Base-by-base conservation (phyloP, 805 yeast species). In the Candida koratica region DNA sequence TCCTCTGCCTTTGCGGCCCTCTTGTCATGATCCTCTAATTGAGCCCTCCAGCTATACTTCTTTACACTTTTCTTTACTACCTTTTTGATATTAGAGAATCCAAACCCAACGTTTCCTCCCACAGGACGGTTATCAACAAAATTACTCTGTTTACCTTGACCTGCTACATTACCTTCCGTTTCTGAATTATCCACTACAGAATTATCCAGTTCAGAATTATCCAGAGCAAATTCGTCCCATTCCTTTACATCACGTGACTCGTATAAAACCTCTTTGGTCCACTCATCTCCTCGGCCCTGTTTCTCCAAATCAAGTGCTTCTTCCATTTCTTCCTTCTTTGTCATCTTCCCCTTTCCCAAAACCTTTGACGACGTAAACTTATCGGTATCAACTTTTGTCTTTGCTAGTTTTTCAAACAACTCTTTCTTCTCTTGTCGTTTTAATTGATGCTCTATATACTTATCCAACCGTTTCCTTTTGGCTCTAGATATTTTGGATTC, bases 361-460 rank as follows among this genome's bases (percentile, higher is more conserved):
- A 73, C 69, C 52, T 87, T 88, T 14, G 94, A 75, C 23, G 93
- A 80, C 17, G 76, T 79, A 44, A 87, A 65, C 9, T 77, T 48
- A 0, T 80, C 62, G 0, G 95, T 77, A 52, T 89, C 95, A 31
- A 90, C 71, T 38, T 72, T 69, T 1, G 85, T 76, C 17, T 70
- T 72, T 34, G 81, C 73, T 27, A 90, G 66, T 55, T 87, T 88
- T 45, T 81, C 79, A 28, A 90, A 64, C 36, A 90, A 64, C 3
- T 74, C 72, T 47, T 84, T 84, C 58, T 84, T 84, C 60, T 90
- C 97, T 56, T 90, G 95, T 53, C 94, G 68, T 51, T 82, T 83
- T 48, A 88, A 53, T 55, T 88, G 96, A 60, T 85, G 95, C 40
- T 88, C 95, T 25, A 90, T 87, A 58, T 87, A 90, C 58, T 90